Conservation (phyloP, 2,329 filamentous ascomycete species). For the Arthroderma uncinatum region DNA sequence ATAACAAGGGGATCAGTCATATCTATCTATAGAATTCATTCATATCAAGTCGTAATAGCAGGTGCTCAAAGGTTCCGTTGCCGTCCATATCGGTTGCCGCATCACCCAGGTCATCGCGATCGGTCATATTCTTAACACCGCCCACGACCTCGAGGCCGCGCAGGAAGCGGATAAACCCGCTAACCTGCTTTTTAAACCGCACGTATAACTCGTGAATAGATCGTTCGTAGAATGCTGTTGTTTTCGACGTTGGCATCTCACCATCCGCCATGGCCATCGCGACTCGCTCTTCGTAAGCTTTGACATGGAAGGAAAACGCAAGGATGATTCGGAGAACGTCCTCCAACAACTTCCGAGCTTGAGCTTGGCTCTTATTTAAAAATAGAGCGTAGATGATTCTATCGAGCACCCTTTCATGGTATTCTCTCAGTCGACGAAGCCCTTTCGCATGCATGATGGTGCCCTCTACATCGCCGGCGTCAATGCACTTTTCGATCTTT, state of each 20-base stretch:
- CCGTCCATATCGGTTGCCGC: constrained; percentile 29
- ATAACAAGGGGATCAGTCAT: not conserved
- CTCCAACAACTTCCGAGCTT: constrained; percentile 61
- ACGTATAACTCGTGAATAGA: constrained; percentile 46
- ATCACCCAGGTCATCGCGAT: constrained; percentile 18
- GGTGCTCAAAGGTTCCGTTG: constrained; percentile 53
- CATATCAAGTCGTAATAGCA: constrained; percentile 61
- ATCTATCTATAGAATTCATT: constrained; percentile 48
- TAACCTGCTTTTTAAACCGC: constrained; percentile 58
- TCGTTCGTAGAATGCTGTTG: constrained; percentile 3
- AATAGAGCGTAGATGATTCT: constrained; percentile 63
- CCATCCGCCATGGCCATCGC: not conserved
- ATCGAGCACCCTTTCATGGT: constrained; percentile 64
- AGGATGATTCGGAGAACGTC: constrained; percentile 66
- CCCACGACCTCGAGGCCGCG: constrained; percentile 42
- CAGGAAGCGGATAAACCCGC: constrained; percentile 63
- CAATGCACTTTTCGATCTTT: constrained; percentile 49
- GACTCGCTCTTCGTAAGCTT: constrained; percentile 14
- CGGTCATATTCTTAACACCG: constrained; percentile 16
- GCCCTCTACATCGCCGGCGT: constrained; percentile 34
- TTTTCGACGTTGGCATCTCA: not conserved
- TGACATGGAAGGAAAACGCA: constrained; percentile 46
- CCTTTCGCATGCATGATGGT: constrained; percentile 46
- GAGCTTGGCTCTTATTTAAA: constrained; percentile 61
- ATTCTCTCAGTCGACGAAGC: constrained; percentile 54